Evolutionary conservation across 768 basidiomycete species (phyloP), one percentile per base, ranked within the genome.

Genomic region (Psilocybe sp.): DNA sequence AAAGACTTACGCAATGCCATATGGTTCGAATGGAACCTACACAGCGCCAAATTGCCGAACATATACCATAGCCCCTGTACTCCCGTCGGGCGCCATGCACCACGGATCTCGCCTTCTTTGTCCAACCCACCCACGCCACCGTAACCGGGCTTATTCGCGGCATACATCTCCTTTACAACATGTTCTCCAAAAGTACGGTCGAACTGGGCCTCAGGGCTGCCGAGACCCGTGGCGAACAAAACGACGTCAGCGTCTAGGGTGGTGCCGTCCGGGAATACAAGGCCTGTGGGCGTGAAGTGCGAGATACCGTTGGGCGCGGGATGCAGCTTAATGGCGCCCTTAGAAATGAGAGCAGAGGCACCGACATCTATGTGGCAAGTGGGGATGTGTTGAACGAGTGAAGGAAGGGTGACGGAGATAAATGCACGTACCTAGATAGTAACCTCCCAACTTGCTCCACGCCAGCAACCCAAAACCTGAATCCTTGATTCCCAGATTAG

Each of bases 271-370:
- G 73, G 73, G 52, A 82, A 83, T 44, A 68, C 66, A 11, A 83
- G 58, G 3, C 76, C 74, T 1, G 59, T 66, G 52, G 69, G 60
- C 0, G 72, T 77, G 60, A 80, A 78, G 32, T 61, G 61, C 20
- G 71, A 60, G 44, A 85, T 75, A 28, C 64, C 65, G 46, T 71
- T 69, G 51, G 23, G 23, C 7, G 81, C 82, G 63, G 75, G 82
- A 69, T 88, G 87, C 55, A 88, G 67, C 62, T 86, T 85, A 69
- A 88, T 85, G 62, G 85, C 82, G 16, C 84, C 81, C 52, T 85
- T 81, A 23, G 78, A 74, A 53, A 87, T 80, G 52, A 80, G 68
- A 60, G 82, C 76, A 50, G 77, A 77, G 4, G 76, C 80, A 50
- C 84, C 85, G 43, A 77, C 77, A 55, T 84, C 81, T 82, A 19